phyloP scores from a whole-genome alignment of 176 grass and related monocot genomes.

The Oryza glumipatula region DNA sequence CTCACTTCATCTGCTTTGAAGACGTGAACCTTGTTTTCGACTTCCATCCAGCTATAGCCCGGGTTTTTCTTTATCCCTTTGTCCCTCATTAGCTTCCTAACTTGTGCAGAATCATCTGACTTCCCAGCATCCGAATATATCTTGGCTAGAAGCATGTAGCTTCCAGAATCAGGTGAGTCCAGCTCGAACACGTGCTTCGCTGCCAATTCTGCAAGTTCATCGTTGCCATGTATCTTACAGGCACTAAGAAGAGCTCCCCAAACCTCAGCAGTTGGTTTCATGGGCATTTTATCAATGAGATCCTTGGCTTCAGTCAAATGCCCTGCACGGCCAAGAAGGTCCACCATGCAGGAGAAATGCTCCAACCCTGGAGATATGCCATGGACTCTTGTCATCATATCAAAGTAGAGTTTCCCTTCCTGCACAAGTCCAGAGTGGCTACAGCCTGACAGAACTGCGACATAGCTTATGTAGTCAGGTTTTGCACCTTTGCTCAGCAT shows the following conservation, averaged over 20 bases:
- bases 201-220: slow-evolving; percentile 74
- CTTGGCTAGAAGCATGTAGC: slow-evolving; percentile 89
- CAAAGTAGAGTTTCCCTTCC: slow-evolving; percentile 86
- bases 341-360: slow-evolving; percentile 95
- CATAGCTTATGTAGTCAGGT: slow-evolving; percentile 97
- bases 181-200: slow-evolving; percentile 79
- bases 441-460: slow-evolving; percentile 85
- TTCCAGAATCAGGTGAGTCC: slow-evolving; percentile 81
- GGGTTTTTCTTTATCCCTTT: slow-evolving; percentile 90
- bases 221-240: slow-evolving; percentile 75
- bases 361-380: slow-evolving; percentile 74
- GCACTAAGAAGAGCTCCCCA: slow-evolving; percentile 89
- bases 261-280: slow-evolving; percentile 78
- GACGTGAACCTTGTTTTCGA: slow-evolving; percentile 75
- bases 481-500: slow-evolving; percentile 63
- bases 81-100: slow-evolving; percentile 90
- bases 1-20: slow-evolving; percentile 82
- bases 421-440: slow-evolving; percentile 81
- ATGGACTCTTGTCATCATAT: slow-evolving; percentile 69
- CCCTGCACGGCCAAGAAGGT: slow-evolving; percentile 84
- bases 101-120: slow-evolving; percentile 71
- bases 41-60: slow-evolving; percentile 91
- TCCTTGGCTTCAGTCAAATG: slow-evolving; percentile 76
- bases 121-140: slow-evolving; percentile 86
- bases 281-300: slow-evolving; percentile 78